These are phyloP conservation scores for Fusarium liriodendri DNA, from an alignment of 2,329 filamentous ascomycete species.

Conservation along the genomic window DNA sequence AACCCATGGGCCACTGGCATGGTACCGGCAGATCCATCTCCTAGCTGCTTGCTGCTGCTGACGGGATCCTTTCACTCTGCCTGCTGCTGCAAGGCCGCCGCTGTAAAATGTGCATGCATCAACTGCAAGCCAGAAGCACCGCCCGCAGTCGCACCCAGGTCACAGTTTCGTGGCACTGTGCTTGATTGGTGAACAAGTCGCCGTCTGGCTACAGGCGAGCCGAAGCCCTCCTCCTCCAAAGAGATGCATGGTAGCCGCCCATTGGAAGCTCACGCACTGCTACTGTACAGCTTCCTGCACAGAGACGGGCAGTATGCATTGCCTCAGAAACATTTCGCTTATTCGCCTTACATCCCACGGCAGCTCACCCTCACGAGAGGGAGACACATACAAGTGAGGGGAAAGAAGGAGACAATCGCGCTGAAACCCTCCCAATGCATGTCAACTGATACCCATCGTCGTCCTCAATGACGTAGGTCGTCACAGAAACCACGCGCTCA, in stretches of 20 bases:
- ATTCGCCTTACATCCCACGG: not conserved
- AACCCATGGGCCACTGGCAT: not conserved
- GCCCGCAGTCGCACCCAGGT: not conserved
- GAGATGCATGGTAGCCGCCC: not conserved
- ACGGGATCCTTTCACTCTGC: not conserved
- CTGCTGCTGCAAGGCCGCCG: not conserved
- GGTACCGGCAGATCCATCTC: constrained; percentile 14
- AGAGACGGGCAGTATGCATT: constrained; percentile 1
- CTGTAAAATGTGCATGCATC: not conserved
- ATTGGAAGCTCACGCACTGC: not conserved
- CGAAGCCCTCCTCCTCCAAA: not conserved
- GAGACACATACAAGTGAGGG: not conserved
- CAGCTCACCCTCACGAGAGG: not conserved
- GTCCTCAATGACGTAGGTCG: constrained; percentile 44
- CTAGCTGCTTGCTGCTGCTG: not conserved
- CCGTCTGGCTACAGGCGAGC: not conserved
- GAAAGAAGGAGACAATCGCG: not conserved
- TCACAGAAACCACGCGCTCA: constrained; percentile 43
- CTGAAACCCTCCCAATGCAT: constrained; percentile 14
- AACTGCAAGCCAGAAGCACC: constrained; percentile 3
- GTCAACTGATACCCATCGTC: constrained; percentile 23
- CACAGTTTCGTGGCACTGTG: constrained; percentile 8
- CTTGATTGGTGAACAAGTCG: constrained; percentile 2
- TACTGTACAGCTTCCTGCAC: not conserved
- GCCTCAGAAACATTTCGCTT: constrained; percentile 14